Evolutionary conservation across 805 yeast genomes (phyloP).

Genomic region (Kregervanrija pseudodelftensis): DNA sequence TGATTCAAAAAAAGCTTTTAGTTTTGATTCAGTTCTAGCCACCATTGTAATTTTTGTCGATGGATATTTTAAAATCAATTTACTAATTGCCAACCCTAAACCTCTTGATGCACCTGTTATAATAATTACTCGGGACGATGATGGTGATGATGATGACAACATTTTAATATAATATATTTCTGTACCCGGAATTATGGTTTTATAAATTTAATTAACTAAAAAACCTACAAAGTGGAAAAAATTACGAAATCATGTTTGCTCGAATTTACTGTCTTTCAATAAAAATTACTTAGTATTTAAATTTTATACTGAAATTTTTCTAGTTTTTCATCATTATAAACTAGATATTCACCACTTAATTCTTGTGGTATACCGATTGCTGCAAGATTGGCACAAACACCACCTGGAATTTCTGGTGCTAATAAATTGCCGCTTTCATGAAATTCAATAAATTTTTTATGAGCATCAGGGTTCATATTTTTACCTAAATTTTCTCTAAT

Average conservation of each 20-base stretch:
- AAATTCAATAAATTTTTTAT: conserved; percentile 56
- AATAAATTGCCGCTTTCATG: conserved; percentile 51
- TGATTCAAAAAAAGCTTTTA: conserved; percentile 25
- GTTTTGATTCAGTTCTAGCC: conserved; percentile 53
- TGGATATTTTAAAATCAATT: conserved; percentile 34
- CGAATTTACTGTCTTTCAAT: too few relatives aligned
- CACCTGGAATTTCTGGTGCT: conserved; percentile 65
- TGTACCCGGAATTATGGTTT: too few relatives aligned
- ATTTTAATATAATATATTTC: too few relatives aligned
- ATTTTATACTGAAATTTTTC: too few relatives aligned
- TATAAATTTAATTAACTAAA: too few relatives aligned
- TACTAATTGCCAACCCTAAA: conserved; percentile 73
- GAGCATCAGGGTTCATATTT: conserved; percentile 54
- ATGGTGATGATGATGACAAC: too few relatives aligned
- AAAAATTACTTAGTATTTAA: too few relatives aligned
- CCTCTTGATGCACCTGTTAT: conserved; percentile 71
- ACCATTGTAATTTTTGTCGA: conserved; percentile 50
- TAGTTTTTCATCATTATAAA: conserved; percentile 42
- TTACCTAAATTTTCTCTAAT: conserved; percentile 59
- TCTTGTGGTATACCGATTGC: conserved; percentile 45
- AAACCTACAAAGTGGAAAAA: too few relatives aligned
- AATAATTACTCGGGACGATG: conserved; percentile 23
- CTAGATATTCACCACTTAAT: conserved; percentile 58
- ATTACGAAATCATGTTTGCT: too few relatives aligned
- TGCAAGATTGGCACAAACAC: conserved; percentile 61